These are phyloP conservation scores for Earliella scabrosa DNA, from an alignment of 1,284 basidiomycete species.

Conservation along the genomic window DNA sequence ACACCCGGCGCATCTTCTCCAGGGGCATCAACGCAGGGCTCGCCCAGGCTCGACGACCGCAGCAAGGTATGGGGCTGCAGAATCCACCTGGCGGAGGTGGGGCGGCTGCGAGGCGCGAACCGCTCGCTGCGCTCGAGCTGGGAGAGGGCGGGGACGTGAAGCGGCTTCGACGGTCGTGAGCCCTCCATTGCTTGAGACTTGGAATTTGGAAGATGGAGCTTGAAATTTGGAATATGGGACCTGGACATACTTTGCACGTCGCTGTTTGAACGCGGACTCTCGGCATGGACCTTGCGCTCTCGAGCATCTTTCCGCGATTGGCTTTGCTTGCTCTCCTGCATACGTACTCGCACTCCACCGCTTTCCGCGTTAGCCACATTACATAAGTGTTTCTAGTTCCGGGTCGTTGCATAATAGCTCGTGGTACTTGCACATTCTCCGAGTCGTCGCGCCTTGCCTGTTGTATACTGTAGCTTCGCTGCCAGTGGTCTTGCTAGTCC, in stretches of 20 bases:
- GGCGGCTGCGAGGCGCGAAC: constrained; percentile 32
- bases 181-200: constrained; percentile 29
- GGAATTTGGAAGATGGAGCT: no score
- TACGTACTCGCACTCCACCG: no score
- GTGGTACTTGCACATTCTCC: no score
- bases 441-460: no score
- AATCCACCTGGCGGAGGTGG: constrained; percentile 30
- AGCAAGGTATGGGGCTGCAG: constrained; percentile 52
- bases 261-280: not conserved
- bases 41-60: constrained; percentile 11
- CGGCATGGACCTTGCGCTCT: not conserved
- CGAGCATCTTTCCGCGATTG: not conserved
- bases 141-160: constrained; percentile 53
- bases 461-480: no score
- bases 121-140: constrained; percentile 44
- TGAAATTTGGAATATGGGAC: no score
- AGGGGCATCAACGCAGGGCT: constrained; percentile 5
- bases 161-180: constrained; percentile 39
- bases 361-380: no score
- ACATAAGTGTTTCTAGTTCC: no score
- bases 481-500: no score
- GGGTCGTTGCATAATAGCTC: no score
- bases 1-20: not conserved
- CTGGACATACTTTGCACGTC: not conserved
- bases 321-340: no score